Evolutionary conservation across 768 basidiomycete species (phyloP).

Genomic region (Termitomyces sp.): DNA sequence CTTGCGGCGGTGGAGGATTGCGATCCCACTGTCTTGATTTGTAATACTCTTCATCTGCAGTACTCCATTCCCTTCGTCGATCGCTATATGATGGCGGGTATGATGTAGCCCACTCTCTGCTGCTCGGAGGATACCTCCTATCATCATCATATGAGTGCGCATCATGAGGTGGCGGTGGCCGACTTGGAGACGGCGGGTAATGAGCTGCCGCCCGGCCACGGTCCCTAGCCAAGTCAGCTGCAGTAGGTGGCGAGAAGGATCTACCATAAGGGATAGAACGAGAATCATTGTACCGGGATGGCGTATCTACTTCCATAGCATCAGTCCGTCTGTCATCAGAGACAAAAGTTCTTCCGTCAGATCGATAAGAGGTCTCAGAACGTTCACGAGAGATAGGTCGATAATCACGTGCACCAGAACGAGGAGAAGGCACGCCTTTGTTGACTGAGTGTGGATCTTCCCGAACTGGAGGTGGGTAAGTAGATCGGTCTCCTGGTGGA

Average conservation of each 20-base stretch:
- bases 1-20: conserved; percentile 16
- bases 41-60: conserved; percentile 33
- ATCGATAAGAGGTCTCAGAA: conserved; percentile 24
- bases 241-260: conserved; percentile 28
- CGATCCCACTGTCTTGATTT: conserved; percentile 34
- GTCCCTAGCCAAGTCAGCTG: conserved; percentile 25
- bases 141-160: conserved; percentile 29
- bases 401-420: conserved; percentile 24
- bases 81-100: conserved; percentile 18
- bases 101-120: conserved; percentile 24
- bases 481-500: conserved; percentile 10
- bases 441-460: conserved; percentile 27
- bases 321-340: conserved; percentile 32
- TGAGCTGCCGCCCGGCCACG: conserved; percentile 22
- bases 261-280: conserved; percentile 19
- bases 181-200: conserved; percentile 20
- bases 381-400: conserved; percentile 28
- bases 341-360: conserved; percentile 30
- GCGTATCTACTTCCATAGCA: conserved; percentile 26
- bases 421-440: conserved; percentile 21
- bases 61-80: conserved; percentile 25
- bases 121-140: conserved; percentile 24
- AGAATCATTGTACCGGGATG: conserved; percentile 30
- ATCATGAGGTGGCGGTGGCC: conserved; percentile 22
- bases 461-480: conserved; percentile 21